Evolutionary conservation across 225 moss, liverwort and hornwort genomes (phyloP).

Genomic region (Takakia lepidozioides): DNA sequence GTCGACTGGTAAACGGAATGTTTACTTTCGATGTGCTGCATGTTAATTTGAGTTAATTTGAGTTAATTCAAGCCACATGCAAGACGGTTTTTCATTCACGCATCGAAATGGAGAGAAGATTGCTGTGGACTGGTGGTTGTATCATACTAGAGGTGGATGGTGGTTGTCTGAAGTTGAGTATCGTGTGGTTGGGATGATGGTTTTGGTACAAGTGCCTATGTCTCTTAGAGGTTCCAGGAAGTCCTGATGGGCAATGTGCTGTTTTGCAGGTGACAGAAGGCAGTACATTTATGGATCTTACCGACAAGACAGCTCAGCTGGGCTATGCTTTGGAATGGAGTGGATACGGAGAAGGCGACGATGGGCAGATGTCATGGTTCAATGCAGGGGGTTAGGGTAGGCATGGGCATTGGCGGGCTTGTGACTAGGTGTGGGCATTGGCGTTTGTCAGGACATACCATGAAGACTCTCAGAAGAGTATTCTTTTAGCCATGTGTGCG

Average conservation of each 20-base stretch:
- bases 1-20: conserved; percentile 9
- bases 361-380: conserved; percentile 57
- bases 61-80: neutral
- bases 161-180: too few species aligned
- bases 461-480: conserved; percentile 42
- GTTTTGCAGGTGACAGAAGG: conserved; percentile 24
- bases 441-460: conserved; percentile 56
- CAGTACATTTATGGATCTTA: conserved; percentile 17
- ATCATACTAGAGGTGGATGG: too few species aligned
- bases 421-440: conserved; percentile 54
- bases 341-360: conserved; percentile 46
- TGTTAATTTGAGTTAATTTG: neutral
- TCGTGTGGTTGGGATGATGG: too few species aligned
- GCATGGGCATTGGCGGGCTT: conserved; percentile 57
- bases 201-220: too few species aligned
- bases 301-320: conserved; percentile 28
- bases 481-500: conserved; percentile 41
- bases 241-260: too few species aligned
- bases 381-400: conserved; percentile 59
- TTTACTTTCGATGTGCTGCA: neutral
- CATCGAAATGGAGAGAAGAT: too few species aligned
- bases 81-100: neutral
- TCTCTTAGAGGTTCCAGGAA: too few species aligned
- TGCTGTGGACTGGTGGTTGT: too few species aligned
- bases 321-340: conserved; percentile 28